Evolutionary conservation across 306 rosid genomes (phyloP), one percentile per base, ranked within the genome.

Genomic region (Crataegus laevigata): DNA sequence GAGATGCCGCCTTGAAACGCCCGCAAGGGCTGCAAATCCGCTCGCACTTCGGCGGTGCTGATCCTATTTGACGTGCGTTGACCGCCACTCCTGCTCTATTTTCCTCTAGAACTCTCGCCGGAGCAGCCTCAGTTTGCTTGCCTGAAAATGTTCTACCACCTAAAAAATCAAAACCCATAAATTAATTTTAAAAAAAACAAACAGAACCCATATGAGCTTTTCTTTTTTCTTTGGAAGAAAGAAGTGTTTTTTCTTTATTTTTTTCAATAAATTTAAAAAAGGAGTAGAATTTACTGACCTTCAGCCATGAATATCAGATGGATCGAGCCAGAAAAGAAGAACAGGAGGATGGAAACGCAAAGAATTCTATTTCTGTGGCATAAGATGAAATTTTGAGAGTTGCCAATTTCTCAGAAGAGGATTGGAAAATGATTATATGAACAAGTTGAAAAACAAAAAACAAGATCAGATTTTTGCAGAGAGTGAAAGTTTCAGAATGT

Each of bases 1-100:
- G n/a, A n/a, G n/a, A n/a, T n/a, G n/a, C 92, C 40, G 97, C 98
- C 75, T 81, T 96, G 75, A 96, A 93, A 21, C 72, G 87, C 9
- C 81, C 88, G 68, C 98, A 93, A 9, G 21, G 77, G 14, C 26
- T 71, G 81, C 97, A 93, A 80, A 85, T 77, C 52, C 75, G 62
- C 71, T 75, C 88, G 80, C 98, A 93, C 69, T 69, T 82, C 3
- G 97, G 98, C 6, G 96, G 98, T 22, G 83, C 81, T 71, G 97
- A 93, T 54, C 98, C 97, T 79, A 89, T 83, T 55, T 65, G 86
- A 57, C 62, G 82, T 30, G 74, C 22, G 69, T 73, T 79, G 21
- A 13, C 58, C 40, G 11, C 66, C 78, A 28, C n/a, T 64, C 50
- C 69, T 61, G 74, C 34, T 77, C 32, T 79, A 30, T 40, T n/a